Base-by-base conservation (phyloP, 805 yeast genomes). In the Saccharomycopsis sp. region DNA sequence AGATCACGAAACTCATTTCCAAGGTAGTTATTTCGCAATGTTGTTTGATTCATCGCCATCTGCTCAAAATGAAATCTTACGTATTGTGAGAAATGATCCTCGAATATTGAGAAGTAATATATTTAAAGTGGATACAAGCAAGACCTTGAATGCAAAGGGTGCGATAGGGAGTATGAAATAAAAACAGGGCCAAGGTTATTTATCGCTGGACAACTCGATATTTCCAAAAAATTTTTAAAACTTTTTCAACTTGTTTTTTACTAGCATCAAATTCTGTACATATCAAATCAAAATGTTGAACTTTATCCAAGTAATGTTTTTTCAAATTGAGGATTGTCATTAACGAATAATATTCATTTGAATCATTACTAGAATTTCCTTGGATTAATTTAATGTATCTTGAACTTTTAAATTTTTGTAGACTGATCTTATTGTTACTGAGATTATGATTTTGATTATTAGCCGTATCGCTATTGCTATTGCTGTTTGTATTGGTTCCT, bases 1-100 rank as follows among this genome's bases (percentile, higher is more conserved):
- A 59, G 87, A 87, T 58, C 94, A 88, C 58, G 95, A 89, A 59
- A 74, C 78, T 50, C 95, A 89, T 63, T 86, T 86, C 59, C 89
- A 86, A 60, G 97, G 97, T 2, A 81, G 83, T 47, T 89, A 86
- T 56, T 90, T 93, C 57, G 63, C 84, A 47, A 77, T 90, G 79
- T 70, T 85, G 17, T 93, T 90, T 60, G 97, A 93, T 60, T 74
- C 88, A 1, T 81, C 93, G 37, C 74, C 90, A 13, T 79, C 82
- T 29, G 97, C 86, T 6, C 97, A 90, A 62, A 75, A 81, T 40
- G 95, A 88, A 65, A 77, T 93, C 47, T 65, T 80, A 52, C 75
- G 95, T 65, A 78, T 93, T 3, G 65, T 90, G 52, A 79, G 81
- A 56, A 75, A 79, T 49, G 98, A 90, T 62, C 97, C 97, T 23